Conservation (phyloP, 164 flowering plant genomes). For the Vitis vinifera region ASM3070453v1 NC_081808.1:889501-890000, state of each 20-base stretch:
- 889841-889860: no score
- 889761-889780: neutral
- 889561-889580: neutral
- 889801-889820: no score
- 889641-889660: conserved; percentile 76
- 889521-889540: neutral
- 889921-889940: no score
- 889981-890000: conserved; percentile 52
- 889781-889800: neutral
- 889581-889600: conserved; percentile 54
- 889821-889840: no score
- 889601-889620: conserved; percentile 65
- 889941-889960: no score
- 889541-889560: neutral
- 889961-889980: neutral
- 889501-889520: no score
- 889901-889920: no score
- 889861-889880: no score
- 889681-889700: conserved; percentile 80
- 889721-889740: conserved; percentile 89
- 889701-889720: conserved; percentile 80
- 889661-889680: conserved; percentile 89
- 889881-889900: no score
- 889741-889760: conserved; percentile 31
- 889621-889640: conserved; percentile 83